Conservation (phyloP, 805 yeast species). For the Lachancea sp. region DNA sequence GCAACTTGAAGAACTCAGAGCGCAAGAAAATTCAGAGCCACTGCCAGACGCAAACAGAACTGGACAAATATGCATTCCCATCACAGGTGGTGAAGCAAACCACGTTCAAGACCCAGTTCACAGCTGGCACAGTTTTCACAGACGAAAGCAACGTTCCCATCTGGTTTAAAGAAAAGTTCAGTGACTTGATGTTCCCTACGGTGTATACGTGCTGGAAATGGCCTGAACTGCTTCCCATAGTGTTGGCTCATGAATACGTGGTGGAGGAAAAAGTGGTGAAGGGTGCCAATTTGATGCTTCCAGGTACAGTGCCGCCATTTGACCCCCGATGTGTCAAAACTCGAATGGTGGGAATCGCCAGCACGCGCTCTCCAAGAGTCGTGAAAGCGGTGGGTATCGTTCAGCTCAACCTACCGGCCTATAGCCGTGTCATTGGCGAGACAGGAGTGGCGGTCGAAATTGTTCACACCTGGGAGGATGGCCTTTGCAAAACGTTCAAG, state of each 20-base stretch:
- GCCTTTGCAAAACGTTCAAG: slow-evolving; percentile 47
- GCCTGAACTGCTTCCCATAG: slow-evolving; percentile 58
- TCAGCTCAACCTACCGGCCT: slow-evolving; percentile 43
- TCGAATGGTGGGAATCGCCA: slow-evolving; percentile 64
- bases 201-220: slow-evolving; percentile 65
- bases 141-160: slow-evolving; percentile 60
- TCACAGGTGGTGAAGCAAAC: slow-evolving; percentile 47
- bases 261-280: slow-evolving; percentile 51
- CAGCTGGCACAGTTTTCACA: slow-evolving; percentile 59
- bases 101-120: slow-evolving; percentile 47
- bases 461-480: slow-evolving; percentile 64
- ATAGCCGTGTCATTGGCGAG: slow-evolving; percentile 47
- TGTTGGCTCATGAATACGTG: slow-evolving; percentile 69
- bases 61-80: slow-evolving; percentile 40
- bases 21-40: slow-evolving; percentile 43
- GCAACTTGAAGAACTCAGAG: slow-evolving; percentile 80
- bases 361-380: slow-evolving; percentile 51
- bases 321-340: slow-evolving; percentile 46
- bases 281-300: slow-evolving; percentile 80
- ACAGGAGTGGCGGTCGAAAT: slow-evolving; percentile 76
- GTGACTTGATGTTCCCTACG: slow-evolving; percentile 55
- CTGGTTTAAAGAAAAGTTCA: slow-evolving; percentile 62
- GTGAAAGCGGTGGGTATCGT: slow-evolving; percentile 64
- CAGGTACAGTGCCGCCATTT: slow-evolving; percentile 59
- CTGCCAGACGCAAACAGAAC: slow-evolving; percentile 31